Percentiles rank a stretch among this genome's conserved stretches.
Conservation (phyloP, 169 alveolate genomes). For the Plasmodium ovale region DNA sequence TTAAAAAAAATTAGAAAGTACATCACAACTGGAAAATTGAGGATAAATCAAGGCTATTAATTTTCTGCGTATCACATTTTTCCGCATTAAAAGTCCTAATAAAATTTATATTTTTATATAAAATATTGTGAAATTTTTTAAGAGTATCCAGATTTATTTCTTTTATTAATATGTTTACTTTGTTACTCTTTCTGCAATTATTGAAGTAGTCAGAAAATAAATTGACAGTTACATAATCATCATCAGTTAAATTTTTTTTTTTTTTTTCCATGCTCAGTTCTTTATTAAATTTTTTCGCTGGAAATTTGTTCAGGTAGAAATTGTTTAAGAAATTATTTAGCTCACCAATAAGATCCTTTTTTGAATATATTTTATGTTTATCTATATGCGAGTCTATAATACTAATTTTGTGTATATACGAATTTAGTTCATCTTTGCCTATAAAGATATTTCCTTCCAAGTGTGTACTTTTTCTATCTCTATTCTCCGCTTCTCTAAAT, state of each 20-base stretch:
- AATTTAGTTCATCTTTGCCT: conserved; percentile 16
- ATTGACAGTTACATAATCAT: conserved; percentile 48
- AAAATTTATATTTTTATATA: conserved; percentile 59
- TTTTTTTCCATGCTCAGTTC: background rate
- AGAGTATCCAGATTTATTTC: conserved; percentile 55
- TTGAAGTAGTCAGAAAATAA: conserved; percentile 73
- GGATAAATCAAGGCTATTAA: conserved; percentile 31
- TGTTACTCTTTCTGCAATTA: conserved; percentile 45
- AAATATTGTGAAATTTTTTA: conserved; percentile 31
- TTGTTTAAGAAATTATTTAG: conserved; percentile 42
- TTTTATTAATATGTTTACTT: conserved; percentile 53
- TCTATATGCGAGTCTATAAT: conserved; percentile 59
- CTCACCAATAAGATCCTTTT: conserved; percentile 4
- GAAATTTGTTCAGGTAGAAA: conserved; percentile 18
- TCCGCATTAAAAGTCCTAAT: conserved; percentile 45
- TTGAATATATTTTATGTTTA: conserved; percentile 55
- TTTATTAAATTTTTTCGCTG: background rate
- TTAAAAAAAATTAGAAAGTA: background rate
- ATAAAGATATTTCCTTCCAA: background rate
- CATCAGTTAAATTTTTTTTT: conserved; percentile 36
- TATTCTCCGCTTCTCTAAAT: background rate
- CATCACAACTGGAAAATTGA: conserved; percentile 33
- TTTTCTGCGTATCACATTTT: conserved; percentile 13
- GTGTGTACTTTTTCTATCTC: background rate
- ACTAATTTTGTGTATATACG: conserved; percentile 34